Percentiles rank a stretch among this genome's conserved stretches.
These are phyloP conservation scores for Dothideomycetes sp. DNA, from an alignment of 2,329 filamentous ascomycete species.

Conservation along the genomic window DNA sequence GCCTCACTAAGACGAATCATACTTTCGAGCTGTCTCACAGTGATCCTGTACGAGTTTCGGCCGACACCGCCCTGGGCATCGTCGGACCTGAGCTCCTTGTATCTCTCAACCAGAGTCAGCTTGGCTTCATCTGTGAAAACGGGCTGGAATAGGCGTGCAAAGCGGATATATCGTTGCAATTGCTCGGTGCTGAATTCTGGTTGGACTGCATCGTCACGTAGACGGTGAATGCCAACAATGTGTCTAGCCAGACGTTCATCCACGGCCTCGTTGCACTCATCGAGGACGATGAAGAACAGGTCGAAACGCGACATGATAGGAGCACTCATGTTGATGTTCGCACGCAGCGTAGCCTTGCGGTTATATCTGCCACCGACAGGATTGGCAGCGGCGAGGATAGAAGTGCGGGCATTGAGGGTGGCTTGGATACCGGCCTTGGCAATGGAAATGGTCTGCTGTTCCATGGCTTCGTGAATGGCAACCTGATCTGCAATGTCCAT, in stretches of 20 bases:
- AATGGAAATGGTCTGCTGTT: constrained; percentile 98
- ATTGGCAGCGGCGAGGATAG: constrained; percentile 91
- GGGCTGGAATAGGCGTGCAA: constrained; percentile 87
- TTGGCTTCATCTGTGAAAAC: constrained; percentile 85
- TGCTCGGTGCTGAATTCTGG: constrained; percentile 96
- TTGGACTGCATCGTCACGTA: constrained; percentile 80
- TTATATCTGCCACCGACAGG: constrained; percentile 95
- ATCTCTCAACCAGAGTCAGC: constrained; percentile 74
- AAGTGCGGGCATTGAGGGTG: constrained; percentile 89
- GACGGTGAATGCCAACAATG: constrained; percentile 87
- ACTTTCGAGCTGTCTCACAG: constrained; percentile 87
- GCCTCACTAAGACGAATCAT: constrained; percentile 93
- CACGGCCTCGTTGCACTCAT: constrained; percentile 87
- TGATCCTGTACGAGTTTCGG: constrained; percentile 93
- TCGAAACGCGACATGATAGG: constrained; percentile 99
- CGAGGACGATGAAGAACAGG: constrained; percentile 93
- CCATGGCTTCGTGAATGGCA: constrained; percentile 99
- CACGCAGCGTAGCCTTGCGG: constrained; percentile 81
- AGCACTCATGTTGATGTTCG: constrained; percentile 97
- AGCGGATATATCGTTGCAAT: constrained; percentile 92
- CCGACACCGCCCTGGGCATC: constrained; percentile 91
- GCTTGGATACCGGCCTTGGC: constrained; percentile 98
- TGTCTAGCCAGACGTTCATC: constrained; percentile 88
- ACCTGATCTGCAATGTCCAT: constrained; percentile 98
- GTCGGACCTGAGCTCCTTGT: constrained; percentile 88